Evolutionary conservation across 2,329 filamentous ascomycete species (phyloP), one percentile per base, ranked within the genome.

Genomic region (Lecanicillium sp.): DNA sequence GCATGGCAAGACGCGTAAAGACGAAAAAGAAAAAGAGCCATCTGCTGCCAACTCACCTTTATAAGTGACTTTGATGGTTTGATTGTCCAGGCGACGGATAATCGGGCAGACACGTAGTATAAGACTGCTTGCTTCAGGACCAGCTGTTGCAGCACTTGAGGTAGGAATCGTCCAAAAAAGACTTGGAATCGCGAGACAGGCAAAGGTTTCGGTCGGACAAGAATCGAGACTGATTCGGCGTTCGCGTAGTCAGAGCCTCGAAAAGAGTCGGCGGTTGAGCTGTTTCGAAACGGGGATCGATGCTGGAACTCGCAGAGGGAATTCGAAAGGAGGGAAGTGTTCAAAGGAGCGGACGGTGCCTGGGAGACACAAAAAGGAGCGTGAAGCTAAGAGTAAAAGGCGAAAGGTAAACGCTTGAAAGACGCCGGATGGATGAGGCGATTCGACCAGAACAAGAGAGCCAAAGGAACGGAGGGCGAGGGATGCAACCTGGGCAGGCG

Each of bases 291-390:
- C 14, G 31, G 27, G 34, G 35, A 35, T 31, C 20, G 29, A 35
- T 22, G 40, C 31, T n/a, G n/a, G 31, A 35, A 37, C 28, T 22
- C 25, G 36, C 20, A 38, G 27, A 16, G 31, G 31, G 8, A 31
- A 27, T 29, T 43, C 35, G 38, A 38, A 42, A 40, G 38, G 43
- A 38, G 40, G 37, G 19, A 33, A 38, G 35, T 33, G 40, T 38
- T 43, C 29, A 43, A 45, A 45, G 38, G 44, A 43, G 34, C 39
- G 41, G 38, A 45, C 37, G 37, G 41, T 45, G 41, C 41, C 44
- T 37, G 33, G 41, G 36, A 33, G 37, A 33, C n/a, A 19, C 15
- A 43, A 45, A 42, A 37, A 42, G 40, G 42, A 40, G 42, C 34
- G 33, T 33, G 22, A 17, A 40, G 22, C 22, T 25, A 39, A 37